Conservation (phyloP, 495 filamentous ascomycete species). For the Hyaloscypha hepaticicola region DNA sequence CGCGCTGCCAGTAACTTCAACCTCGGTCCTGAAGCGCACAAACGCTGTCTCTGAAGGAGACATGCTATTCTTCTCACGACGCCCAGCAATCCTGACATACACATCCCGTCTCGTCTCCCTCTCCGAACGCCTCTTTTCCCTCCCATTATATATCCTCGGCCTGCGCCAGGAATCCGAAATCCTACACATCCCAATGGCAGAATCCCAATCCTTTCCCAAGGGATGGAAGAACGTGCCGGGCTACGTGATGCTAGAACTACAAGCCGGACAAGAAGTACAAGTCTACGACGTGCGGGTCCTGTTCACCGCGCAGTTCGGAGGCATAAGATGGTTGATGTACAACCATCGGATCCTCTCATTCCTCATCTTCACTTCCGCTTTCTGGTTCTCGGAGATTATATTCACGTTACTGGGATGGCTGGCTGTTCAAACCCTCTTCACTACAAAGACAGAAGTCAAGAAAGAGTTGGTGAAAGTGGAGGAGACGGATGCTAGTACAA, state of each 20-base stretch:
- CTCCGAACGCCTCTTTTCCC: conserved; percentile 37
- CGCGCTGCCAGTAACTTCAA: conserved; percentile 13
- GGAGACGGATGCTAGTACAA: conserved; percentile 11
- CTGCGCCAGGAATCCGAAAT: conserved; percentile 43
- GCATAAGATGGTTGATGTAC: conserved; percentile 84
- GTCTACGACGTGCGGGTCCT: conserved; percentile 68
- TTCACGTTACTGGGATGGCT: conserved; percentile 61
- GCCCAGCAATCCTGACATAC: conserved; percentile 68
- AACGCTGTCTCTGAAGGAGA: conserved; percentile 15
- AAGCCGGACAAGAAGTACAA: conserved; percentile 64
- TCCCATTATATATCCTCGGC: conserved; percentile 62
- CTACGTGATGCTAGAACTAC: conserved; percentile 62
- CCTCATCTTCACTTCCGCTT: conserved; percentile 60
- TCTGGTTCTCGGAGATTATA: conserved; percentile 72
- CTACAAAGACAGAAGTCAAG: background rate
- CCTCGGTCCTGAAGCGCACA: conserved; percentile 12
- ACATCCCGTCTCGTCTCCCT: conserved; percentile 53
- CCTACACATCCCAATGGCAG: conserved; percentile 69
- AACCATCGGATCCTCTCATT: conserved; percentile 69
- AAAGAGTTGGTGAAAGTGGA: conserved; percentile 22
- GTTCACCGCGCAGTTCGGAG: conserved; percentile 69
- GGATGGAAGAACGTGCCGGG: conserved; percentile 56
- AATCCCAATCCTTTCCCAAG: conserved; percentile 61
- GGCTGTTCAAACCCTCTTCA: conserved; percentile 42
- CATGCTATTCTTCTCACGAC: conserved; percentile 46